Conservation (phyloP, 2,329 filamentous ascomycete species). For the Arthrinium puccinioides region DNA sequence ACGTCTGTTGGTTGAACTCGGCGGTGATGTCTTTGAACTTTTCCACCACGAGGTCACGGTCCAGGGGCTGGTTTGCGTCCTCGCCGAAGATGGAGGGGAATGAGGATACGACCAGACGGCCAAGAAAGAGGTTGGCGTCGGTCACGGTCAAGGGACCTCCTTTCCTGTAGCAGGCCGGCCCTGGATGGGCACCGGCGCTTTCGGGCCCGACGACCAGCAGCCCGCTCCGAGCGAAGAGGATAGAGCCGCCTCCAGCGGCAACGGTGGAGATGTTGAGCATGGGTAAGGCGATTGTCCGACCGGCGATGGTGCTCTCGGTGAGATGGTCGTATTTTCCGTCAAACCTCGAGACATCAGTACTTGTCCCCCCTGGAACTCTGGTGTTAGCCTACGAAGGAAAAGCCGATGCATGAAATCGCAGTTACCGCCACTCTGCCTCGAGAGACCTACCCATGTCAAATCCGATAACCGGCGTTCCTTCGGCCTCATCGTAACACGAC, state of each 20-base stretch:
- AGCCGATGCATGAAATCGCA: too few species aligned
- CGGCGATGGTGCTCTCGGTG: slow-evolving; percentile 72
- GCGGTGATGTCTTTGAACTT: slow-evolving; percentile 33
- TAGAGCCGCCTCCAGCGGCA: slow-evolving; percentile 40
- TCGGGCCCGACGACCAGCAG: slow-evolving; percentile 56
- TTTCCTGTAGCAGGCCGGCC: slow-evolving; percentile 72
- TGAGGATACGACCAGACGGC: slow-evolving; percentile 51
- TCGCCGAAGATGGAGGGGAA: slow-evolving; percentile 68
- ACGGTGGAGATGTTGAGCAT: slow-evolving; percentile 68
- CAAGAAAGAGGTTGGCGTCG: slow-evolving; percentile 63
- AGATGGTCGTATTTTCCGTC: slow-evolving; percentile 34
- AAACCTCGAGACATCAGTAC: slow-evolving; percentile 66
- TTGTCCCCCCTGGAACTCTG: slow-evolving; percentile 47
- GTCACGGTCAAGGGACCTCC: slow-evolving; percentile 64
- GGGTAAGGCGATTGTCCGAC: slow-evolving; percentile 59
- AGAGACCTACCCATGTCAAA: slow-evolving; percentile 61
- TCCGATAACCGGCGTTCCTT: slow-evolving; percentile 35
- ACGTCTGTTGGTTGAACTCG: slow-evolving; percentile 27
- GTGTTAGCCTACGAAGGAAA: too few species aligned
- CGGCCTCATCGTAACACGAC: slow-evolving; percentile 4
- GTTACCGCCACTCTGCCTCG: too few species aligned
- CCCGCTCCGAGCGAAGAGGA: slow-evolving; percentile 61
- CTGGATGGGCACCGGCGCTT: slow-evolving; percentile 54
- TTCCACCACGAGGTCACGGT: slow-evolving; percentile 27
- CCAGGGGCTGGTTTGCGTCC: slow-evolving; percentile 50